Percentiles rank a stretch among this genome's conserved stretches.
Conservation (phyloP, 2,329 filamentous ascomycete species). For the Podosphaera xanthii region DNA sequence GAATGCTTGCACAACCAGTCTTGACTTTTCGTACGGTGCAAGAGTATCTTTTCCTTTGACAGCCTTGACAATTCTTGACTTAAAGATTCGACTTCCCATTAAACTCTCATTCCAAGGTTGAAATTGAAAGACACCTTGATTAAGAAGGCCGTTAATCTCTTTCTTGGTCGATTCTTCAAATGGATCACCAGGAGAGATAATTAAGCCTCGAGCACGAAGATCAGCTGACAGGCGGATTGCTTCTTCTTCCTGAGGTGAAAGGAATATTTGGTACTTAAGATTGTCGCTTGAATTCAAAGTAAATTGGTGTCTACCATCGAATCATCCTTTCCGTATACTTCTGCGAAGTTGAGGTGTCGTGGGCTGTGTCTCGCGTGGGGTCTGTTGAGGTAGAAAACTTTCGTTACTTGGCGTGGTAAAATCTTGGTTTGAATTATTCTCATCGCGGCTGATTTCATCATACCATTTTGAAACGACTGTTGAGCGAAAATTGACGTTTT, state of each 20-base stretch:
- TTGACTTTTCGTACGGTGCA: not conserved
- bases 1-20: not conserved
- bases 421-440: not conserved
- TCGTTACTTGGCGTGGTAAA: not conserved
- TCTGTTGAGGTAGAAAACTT: not conserved
- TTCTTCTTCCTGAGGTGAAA: no score
- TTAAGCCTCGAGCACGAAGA: not conserved
- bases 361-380: no score
- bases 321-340: not conserved
- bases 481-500: not conserved
- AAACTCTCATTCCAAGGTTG: not conserved
- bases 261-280: no score
- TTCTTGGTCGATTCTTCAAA: not conserved
- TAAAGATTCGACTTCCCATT: not conserved
- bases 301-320: not conserved
- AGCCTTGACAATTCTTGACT: no score
- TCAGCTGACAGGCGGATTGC: not conserved
- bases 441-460: not conserved
- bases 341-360: not conserved
- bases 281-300: not conserved
- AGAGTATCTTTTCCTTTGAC: not conserved
- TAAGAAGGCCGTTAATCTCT: not conserved
- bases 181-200: not conserved
- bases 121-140: not conserved
- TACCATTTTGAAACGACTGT: not conserved